A percentile compares a stretch with the other conserved stretches of the same genome.
Evolutionary conservation across 306 rosid genomes (phyloP).

Genomic region (Acacia acuminata): DNA sequence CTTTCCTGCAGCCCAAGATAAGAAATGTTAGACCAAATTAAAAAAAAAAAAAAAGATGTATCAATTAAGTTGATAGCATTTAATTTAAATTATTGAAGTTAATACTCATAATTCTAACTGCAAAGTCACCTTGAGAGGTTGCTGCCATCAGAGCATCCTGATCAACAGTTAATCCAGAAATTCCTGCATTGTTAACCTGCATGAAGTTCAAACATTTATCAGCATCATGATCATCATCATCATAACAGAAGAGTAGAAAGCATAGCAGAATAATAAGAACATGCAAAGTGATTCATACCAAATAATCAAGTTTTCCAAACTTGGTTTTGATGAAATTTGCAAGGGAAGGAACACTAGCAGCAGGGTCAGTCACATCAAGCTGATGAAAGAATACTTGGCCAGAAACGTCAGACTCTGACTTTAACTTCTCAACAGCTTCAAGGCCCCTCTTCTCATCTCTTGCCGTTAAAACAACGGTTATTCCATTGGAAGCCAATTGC

Average conservation of each 20-base stretch:
- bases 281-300: neutral
- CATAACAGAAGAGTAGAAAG: neutral
- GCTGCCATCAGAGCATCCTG: neutral
- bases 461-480: conserved; percentile 40
- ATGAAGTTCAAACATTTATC: neutral
- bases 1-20: conserved; percentile 11
- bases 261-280: neutral
- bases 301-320: conserved; percentile 35
- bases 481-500: conserved; percentile 34
- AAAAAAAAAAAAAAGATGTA: too few species aligned
- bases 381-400: conserved; percentile 30
- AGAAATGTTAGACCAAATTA: too few species aligned
- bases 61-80: too few species aligned
- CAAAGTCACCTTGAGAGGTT: neutral
- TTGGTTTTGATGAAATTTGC: conserved; percentile 33
- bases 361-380: conserved; percentile 33
- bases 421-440: conserved; percentile 36
- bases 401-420: conserved; percentile 1
- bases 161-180: neutral
- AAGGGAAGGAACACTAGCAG: conserved; percentile 23
- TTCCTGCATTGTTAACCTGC: neutral
- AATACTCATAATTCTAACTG: neutral
- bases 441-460: conserved; percentile 44
- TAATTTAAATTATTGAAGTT: too few species aligned
- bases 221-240: neutral